Evolutionary conservation across 805 yeast genomes (phyloP).

Genomic region (Metschnikowia aberdeeniae): DNA sequence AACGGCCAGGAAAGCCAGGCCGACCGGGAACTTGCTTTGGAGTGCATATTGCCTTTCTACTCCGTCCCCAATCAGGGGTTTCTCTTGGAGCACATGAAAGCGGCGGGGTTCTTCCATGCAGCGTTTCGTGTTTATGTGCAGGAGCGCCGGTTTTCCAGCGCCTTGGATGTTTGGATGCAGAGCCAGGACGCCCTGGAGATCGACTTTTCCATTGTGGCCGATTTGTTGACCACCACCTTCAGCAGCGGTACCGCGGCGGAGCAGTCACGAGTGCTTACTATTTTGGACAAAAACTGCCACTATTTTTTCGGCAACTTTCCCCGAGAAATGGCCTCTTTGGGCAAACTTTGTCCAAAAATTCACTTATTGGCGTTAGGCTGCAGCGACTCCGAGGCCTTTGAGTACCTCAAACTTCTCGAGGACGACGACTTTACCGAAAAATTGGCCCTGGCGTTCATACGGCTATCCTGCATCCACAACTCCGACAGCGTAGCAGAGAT

Average conservation of each 20-base stretch:
- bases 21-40: constrained; percentile 75
- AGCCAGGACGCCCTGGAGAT: constrained; percentile 13
- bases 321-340: constrained; percentile 30
- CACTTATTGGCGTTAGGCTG: constrained; percentile 35
- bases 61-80: constrained; percentile 52
- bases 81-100: constrained; percentile 48
- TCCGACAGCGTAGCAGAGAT: constrained; percentile 14
- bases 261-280: constrained; percentile 19
- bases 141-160: constrained; percentile 49
- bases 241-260: constrained; percentile 19
- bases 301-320: constrained; percentile 27
- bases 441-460: constrained; percentile 20
- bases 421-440: background rate
- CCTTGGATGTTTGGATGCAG: constrained; percentile 51
- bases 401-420: constrained; percentile 25
- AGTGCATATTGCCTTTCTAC: constrained; percentile 63
- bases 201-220: constrained; percentile 14
- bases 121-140: constrained; percentile 53
- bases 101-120: constrained; percentile 55
- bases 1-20: constrained; percentile 32
- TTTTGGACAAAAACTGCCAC: constrained; percentile 24
- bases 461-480: constrained; percentile 21
- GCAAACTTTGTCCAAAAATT: constrained; percentile 36
- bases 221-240: constrained; percentile 26
- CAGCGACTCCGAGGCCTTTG: constrained; percentile 20